Conservation (phyloP, 805 yeast species). For the Kodamaea sagamina region DNA sequence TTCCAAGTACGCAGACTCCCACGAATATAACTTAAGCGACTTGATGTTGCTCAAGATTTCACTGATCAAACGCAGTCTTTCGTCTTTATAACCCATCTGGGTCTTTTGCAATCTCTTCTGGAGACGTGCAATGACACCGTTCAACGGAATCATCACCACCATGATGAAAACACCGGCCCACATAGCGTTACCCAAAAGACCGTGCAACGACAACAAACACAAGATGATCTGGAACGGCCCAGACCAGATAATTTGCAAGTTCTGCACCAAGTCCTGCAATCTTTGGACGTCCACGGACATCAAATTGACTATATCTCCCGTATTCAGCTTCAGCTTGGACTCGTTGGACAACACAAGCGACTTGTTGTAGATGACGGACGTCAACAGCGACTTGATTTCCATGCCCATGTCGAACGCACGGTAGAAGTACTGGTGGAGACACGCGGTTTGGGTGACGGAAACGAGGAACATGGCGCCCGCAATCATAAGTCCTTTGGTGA, state of each 20-base stretch:
- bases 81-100: conserved; percentile 91
- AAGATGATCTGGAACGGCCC: conserved; percentile 86
- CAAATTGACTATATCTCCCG: conserved; percentile 92
- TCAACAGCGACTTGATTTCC: conserved; percentile 69
- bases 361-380: conserved; percentile 67
- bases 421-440: conserved; percentile 77
- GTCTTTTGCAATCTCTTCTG: conserved; percentile 75
- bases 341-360: conserved; percentile 70
- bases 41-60: conserved; percentile 91
- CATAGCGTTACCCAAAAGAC: conserved; percentile 83
- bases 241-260: conserved; percentile 82
- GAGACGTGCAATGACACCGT: conserved; percentile 63
- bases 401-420: conserved; percentile 75
- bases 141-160: conserved; percentile 76
- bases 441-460: conserved; percentile 75
- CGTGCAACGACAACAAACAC: conserved; percentile 72
- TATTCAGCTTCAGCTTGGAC: conserved; percentile 66
- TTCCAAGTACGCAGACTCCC: conserved; percentile 86
- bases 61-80: conserved; percentile 83
- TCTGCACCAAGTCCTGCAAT: conserved; percentile 77
- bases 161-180: conserved; percentile 91
- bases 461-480: conserved; percentile 73
- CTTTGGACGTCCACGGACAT: conserved; percentile 95
- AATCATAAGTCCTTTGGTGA: conserved; percentile 74
- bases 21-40: conserved; percentile 88